Evolutionary conservation across 2,329 filamentous ascomycete species (phyloP), one percentile per base, ranked within the genome.

Genomic region (Sporothrix luriei): DNA sequence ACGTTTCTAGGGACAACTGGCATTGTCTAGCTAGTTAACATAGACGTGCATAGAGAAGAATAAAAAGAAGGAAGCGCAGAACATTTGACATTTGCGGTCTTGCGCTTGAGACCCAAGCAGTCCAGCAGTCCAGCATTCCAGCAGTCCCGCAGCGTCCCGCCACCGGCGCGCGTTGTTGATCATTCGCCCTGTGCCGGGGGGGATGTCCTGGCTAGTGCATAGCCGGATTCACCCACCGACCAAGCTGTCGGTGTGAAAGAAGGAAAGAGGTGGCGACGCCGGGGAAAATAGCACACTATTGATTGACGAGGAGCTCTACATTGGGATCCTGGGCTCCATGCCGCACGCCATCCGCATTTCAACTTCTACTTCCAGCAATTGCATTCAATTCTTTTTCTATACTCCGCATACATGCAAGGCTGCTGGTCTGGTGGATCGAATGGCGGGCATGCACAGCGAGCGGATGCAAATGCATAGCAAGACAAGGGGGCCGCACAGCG

Each of bases 91-190:
- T n/a, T n/a, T n/a, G n/a, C n/a, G n/a, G n/a, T n/a, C n/a, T 33
- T 4, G 5, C 7, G 33, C 33, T 1, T 33, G 33, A 33, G 33
- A 33, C 33, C 33, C 33, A 33, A n/a, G n/a, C n/a, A 49, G 14
- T 26, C 19, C n/a, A n/a, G n/a, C n/a, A n/a, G 7, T 19, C 33
- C 24, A n/a, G n/a, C n/a, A 49, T 24, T 26, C 19, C n/a, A n/a
- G n/a, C n/a, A n/a, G 7, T 19, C 33, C 24, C 46, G 62, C 46
- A 65, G 24, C 62, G 26, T 65, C 29, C 62, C 46, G 64, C 33
- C 64, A 49, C 64, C 64, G 48, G 33, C 40, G n/a, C n/a, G n/a
- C 13, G 21, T 4, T 13, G 4, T 19, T 26, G 26, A 21, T 38
- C 13, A 2, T 11, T 65, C 26, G 33, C 13, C n/a, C 33, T 13